These are phyloP conservation scores for Akanthomyces muscarius DNA, from an alignment of 2,329 filamentous ascomycete species.

Conservation along the genomic window DNA sequence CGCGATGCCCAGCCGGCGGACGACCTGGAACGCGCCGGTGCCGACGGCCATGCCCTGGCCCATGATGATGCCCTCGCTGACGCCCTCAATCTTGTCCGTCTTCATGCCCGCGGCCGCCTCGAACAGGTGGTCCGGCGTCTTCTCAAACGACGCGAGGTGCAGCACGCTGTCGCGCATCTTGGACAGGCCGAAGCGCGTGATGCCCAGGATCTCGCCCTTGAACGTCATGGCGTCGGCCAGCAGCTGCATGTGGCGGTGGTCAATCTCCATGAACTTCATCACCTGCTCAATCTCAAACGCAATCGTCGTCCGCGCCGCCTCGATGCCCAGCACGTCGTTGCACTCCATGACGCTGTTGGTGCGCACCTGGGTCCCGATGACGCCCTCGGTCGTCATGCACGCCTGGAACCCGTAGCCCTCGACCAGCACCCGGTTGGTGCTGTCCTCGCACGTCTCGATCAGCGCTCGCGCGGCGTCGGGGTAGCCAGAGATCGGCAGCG, in stretches of 20 bases:
- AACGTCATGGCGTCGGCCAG: constrained; percentile 98
- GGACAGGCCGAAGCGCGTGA: constrained; percentile 90
- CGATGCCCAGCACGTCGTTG: constrained; percentile 83
- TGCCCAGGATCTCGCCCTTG: constrained; percentile 94
- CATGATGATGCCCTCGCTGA: constrained; percentile 97
- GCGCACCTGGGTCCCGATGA: constrained; percentile 69
- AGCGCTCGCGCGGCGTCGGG: constrained; percentile 81
- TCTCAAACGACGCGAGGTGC: constrained; percentile 94
- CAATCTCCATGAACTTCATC: constrained; percentile 93
- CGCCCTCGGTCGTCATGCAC: constrained; percentile 92
- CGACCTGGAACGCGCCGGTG: constrained; percentile 88
- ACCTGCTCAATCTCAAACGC: constrained; percentile 82
- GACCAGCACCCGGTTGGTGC: constrained; percentile 72
- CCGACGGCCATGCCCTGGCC: constrained; percentile 90
- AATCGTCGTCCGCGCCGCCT: constrained; percentile 87
- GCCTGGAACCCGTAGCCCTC: constrained; percentile 88
- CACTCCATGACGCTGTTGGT: constrained; percentile 92
- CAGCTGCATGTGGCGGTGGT: constrained; percentile 95
- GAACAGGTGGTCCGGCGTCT: constrained; percentile 96
- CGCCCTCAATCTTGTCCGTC: constrained; percentile 85
- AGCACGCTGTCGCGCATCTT: constrained; percentile 96
- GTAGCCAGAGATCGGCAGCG: constrained; percentile 86
- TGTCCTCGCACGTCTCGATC: constrained; percentile 73
- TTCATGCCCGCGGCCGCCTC: constrained; percentile 92
- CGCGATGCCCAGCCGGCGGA: constrained; percentile 67